Base-by-base conservation (phyloP, 495 filamentous ascomycete species). In the Annulohypoxylon stygium region DNA sequence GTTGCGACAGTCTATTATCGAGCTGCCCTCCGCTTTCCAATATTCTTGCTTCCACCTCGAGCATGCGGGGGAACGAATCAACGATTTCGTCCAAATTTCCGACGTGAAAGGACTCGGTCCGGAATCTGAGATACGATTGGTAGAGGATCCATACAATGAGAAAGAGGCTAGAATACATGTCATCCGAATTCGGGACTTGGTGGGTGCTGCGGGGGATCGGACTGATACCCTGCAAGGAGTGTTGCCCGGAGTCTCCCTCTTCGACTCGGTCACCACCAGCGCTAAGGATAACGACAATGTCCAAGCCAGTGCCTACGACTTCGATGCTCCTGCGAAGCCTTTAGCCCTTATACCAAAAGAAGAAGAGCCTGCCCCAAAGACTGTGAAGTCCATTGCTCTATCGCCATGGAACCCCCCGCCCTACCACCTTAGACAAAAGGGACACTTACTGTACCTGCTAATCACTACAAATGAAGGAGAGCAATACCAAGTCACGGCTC, bases 1-100 rank as follows among this genome's bases (percentile, higher is more conserved):
- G 85, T 90, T 99, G 73, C 93, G 97, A 67, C 95, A 98, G 83
- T 96, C 96, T 33, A 92, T 99, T 77, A 91, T 97, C 80, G 97
- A 99, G 81, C 86, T 92, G 54, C 97, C 97, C n/a, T 87, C 90
- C 60, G 95, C 94, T 60, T 92, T 97, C 81, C 94, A 97, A 81
- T 98, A 98, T 84, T 95, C 97, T 45, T 99, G 97, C 85, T 99
- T 99, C 86, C 97, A 98, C 82, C 89, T 99, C 47, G 94, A 98
- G 79, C 89, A 93, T 83, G 89, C 93, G 20, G 91, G 92, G 61
- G 82, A 90, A 76, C 90, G 92, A 48, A 91, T 98, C 85, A 98
- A 98, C 79, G 97, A 99, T 83, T 98, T 95, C 73, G 84, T 95
- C 64, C 93, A 97, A 82, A 85, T 99, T 50, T 96, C 95, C 26